phyloP scores from a whole-genome alignment of 2,329 filamentous ascomycete genomes.

The Fusarium nurragi region DNA sequence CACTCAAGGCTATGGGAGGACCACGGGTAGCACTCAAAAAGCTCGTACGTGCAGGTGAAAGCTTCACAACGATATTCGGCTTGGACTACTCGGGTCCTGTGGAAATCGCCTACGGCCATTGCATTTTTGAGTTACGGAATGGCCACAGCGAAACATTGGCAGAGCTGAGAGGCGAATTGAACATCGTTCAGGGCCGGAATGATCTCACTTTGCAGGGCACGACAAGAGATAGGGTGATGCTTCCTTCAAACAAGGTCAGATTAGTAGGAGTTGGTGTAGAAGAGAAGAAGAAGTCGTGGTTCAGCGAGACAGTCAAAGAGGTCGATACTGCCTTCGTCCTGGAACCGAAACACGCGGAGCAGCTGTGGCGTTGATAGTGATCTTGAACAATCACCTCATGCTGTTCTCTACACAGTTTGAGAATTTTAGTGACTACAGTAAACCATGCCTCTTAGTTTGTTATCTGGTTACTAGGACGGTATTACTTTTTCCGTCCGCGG shows the following conservation, averaged over 20 bases:
- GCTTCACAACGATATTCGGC: conserved; percentile 37
- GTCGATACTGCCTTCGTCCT: conserved; percentile 40
- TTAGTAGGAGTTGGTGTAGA: conserved; percentile 42
- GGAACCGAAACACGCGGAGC: conserved; percentile 18
- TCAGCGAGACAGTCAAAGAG: conserved; percentile 42
- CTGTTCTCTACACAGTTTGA: background rate
- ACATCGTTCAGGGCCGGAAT: conserved; percentile 42
- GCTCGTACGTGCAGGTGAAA: conserved; percentile 27
- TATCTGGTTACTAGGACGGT: background rate
- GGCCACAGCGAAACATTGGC: conserved; percentile 41
- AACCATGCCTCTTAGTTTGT: background rate
- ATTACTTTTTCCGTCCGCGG: background rate
- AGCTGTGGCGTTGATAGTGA: conserved; percentile 12
- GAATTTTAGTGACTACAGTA: background rate
- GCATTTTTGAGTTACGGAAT: conserved; percentile 47
- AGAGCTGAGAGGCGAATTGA: conserved; percentile 44
- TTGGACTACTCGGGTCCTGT: conserved; percentile 46
- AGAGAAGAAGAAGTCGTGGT: conserved; percentile 41
- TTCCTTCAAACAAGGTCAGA: conserved; percentile 32
- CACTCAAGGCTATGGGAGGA: conserved; percentile 43
- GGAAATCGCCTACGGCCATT: conserved; percentile 47
- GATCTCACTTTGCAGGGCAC: conserved; percentile 45
- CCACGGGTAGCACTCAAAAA: conserved; percentile 37
- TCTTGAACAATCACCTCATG: background rate
- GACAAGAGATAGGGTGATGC: conserved; percentile 9